Base-by-base conservation (phyloP, 805 yeast genomes). In the Candida sithepensis region DNA sequence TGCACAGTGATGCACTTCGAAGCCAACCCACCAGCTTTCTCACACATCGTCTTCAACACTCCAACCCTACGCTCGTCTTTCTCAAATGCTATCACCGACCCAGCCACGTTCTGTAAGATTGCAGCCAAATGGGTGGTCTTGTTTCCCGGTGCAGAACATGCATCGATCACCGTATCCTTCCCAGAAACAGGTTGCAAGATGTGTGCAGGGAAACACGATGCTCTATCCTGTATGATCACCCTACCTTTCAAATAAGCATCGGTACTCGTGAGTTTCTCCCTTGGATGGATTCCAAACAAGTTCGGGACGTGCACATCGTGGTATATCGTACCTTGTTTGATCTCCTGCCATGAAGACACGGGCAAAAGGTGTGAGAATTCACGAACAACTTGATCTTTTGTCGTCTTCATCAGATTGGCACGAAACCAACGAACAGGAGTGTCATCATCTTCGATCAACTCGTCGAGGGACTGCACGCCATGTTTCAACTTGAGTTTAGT, bases 141-240 rank as follows among this genome's bases (percentile, higher is more conserved):
- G 66, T 94, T 94, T 4, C 99, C 99, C 4, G 99, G 99, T 0
- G 99, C 99, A 2, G 98, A 91, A 69, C 97, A 91, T 1, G 97
- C 85, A 68, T 94, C 99, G 40, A 94, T 86, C 10, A 90, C 81
- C 21, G 73, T 66, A 49, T 78, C 84, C 10, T 42, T 49, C 40
- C 83, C 85, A 3, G 78, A 72, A 0, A 63, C 46, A 0, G 92
- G 88, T 51, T 79, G 73, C 42, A 94, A 67, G 23, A 94, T 90
- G 50, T 80, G 81, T 0, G 95, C 97, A 0, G 99, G 99, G 61
- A 94, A 90, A 64, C 99, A 94, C 1, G 97, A 90, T 0, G 98
- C 97, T 44, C 99, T 73, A 63, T 94, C 99, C 67, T 94, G 99
- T 50, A 94, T 88, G 46, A 94, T 91, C 14, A 92, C 71, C 45